Conservation (phyloP, 352 stramenopile species). For the Pythium plurisporium region DNA sequence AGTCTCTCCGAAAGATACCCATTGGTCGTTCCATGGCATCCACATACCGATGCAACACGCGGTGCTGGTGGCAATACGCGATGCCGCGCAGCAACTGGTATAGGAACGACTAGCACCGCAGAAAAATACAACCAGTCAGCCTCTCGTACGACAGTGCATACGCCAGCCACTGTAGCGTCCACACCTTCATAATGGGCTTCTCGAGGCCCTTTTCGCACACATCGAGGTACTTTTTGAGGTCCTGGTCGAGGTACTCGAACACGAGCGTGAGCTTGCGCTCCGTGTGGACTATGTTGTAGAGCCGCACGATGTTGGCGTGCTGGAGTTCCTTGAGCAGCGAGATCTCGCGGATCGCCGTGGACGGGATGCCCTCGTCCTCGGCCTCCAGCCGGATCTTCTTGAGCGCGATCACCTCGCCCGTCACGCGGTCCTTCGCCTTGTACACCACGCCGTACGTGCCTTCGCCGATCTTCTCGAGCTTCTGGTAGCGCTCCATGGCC, state of each 20-base stretch:
- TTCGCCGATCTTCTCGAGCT: slow-evolving; percentile 96
- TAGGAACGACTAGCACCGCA: too few species aligned
- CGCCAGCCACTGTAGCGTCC: too few species aligned
- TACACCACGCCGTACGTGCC: slow-evolving; percentile 99
- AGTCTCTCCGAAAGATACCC: too few species aligned
- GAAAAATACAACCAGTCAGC: too few species aligned
- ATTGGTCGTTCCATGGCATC: too few species aligned
- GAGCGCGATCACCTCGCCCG: slow-evolving; percentile 97
- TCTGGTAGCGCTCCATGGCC: slow-evolving; percentile 77
- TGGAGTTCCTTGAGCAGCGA: slow-evolving; percentile 97
- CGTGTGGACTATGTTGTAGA: slow-evolving; percentile 99
- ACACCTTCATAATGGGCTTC: slow-evolving; percentile 78
- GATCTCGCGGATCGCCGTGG: slow-evolving; percentile 98
- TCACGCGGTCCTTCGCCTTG: slow-evolving; percentile 96
- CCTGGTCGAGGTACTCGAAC: slow-evolving; percentile 99
- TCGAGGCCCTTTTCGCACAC: slow-evolving; percentile 90
- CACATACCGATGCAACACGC: slow-evolving; percentile 92
- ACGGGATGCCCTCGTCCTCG: slow-evolving; percentile 97
- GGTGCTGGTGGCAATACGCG: slow-evolving; percentile 98
- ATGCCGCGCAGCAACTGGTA: slow-evolving; percentile 98
- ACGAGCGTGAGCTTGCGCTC: slow-evolving; percentile 99
- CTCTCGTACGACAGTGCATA: too few species aligned
- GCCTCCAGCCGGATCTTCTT: slow-evolving; percentile 99
- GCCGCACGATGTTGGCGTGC: slow-evolving; percentile 97
- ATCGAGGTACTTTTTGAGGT: slow-evolving; percentile 92